Evolutionary conservation across 2,329 filamentous ascomycete species (phyloP).

Genomic region (Sarocladium oryzae): DNA sequence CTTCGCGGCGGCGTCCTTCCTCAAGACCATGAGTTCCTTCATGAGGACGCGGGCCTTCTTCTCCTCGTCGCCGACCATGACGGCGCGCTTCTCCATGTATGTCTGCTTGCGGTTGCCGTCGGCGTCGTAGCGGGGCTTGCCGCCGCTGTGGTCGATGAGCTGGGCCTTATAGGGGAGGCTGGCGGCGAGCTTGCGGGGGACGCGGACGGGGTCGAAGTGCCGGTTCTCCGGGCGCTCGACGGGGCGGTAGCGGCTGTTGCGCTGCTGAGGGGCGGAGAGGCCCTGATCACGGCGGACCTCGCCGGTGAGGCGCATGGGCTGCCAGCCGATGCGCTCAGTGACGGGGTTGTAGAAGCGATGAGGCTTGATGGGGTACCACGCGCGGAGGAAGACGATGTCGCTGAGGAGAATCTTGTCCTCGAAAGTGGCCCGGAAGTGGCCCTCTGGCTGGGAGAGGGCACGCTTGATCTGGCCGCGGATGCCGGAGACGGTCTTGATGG

Average conservation of each 20-base stretch:
- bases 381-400: constrained; percentile 92
- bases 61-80: constrained; percentile 81
- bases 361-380: constrained; percentile 94
- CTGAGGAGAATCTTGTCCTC: constrained; percentile 97
- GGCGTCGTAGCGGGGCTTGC: constrained; percentile 4
- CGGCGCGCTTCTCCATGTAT: constrained; percentile 92
- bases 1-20: constrained; percentile 87
- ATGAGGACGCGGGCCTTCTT: constrained; percentile 81
- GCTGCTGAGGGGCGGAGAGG: constrained; percentile 69
- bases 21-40: constrained; percentile 84
- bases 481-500: constrained; percentile 92
- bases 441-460: constrained; percentile 86
- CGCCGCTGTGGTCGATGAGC: constrained; percentile 49
- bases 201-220: constrained; percentile 71
- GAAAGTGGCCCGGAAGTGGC: constrained; percentile 93
- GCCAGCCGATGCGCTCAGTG: constrained; percentile 88
- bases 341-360: constrained; percentile 96
- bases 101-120: constrained; percentile 68
- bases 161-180: constrained; percentile 90
- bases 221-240: constrained; percentile 56
- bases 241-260: constrained; percentile 77
- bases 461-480: constrained; percentile 96
- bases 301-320: constrained; percentile 88
- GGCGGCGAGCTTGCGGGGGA: constrained; percentile 74
- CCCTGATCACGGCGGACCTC: constrained; percentile 74